A percentile compares a stretch with the other conserved stretches of the same genome.
Conservation (phyloP, 1,139 yeast genomes). For the Entelexis sorbosivorans region DNA sequence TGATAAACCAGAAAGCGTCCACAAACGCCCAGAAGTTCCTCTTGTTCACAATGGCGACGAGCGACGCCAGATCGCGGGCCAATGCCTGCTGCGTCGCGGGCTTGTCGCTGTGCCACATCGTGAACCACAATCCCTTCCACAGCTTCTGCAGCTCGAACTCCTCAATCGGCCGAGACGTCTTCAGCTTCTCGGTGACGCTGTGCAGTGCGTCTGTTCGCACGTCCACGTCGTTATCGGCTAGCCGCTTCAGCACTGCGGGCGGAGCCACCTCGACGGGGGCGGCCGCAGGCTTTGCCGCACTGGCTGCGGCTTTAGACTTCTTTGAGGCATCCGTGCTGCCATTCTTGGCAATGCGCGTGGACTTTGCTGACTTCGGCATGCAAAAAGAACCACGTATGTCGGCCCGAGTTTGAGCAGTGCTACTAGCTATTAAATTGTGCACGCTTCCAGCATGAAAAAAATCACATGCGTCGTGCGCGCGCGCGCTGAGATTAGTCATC, state of each 20-base stretch:
- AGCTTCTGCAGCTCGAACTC: conserved; percentile 60
- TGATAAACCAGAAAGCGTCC: conserved; percentile 71
- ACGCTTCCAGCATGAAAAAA: not conserved
- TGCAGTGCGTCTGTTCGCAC: conserved; percentile 69
- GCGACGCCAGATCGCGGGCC: conserved; percentile 59
- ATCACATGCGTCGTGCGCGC: not conserved
- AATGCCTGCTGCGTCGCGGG: conserved; percentile 83
- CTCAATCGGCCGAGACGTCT: conserved; percentile 35
- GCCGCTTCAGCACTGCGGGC: conserved; percentile 16
- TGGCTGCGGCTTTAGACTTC: not conserved
- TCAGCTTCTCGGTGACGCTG: conserved; percentile 50
- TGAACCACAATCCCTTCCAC: conserved; percentile 85
- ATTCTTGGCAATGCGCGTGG: not conserved
- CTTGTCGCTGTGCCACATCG: conserved; percentile 96
- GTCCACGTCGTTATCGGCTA: conserved; percentile 28
- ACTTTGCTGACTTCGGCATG: not conserved
- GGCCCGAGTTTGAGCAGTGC: no score
- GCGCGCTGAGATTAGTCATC: not conserved
- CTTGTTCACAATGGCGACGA: conserved; percentile 38
- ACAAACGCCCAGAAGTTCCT: conserved; percentile 44
- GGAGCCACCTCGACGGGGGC: conserved; percentile 6
- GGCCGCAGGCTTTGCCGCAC: not conserved
- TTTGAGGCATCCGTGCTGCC: not conserved
- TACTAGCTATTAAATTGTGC: not conserved
- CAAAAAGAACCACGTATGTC: not conserved